Conservation (phyloP, 192 early-diverging fungal species). For the Entomortierella lignicola region DNA sequence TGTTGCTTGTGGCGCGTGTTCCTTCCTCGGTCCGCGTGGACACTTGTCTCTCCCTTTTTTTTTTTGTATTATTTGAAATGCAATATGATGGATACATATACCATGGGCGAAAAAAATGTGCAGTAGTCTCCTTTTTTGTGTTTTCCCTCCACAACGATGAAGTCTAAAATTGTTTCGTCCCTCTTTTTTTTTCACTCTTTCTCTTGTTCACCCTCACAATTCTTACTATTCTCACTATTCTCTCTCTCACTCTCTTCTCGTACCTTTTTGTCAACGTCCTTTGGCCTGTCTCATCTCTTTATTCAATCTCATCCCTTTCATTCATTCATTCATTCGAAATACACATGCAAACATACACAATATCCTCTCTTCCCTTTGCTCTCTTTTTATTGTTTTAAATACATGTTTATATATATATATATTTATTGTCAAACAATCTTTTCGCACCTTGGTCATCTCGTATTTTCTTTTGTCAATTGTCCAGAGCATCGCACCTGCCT, state of each 20-base stretch:
- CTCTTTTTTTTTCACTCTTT: background rate
- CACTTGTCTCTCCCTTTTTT: background rate
- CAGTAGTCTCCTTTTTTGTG: background rate
- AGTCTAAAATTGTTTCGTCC: background rate
- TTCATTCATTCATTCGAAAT: background rate
- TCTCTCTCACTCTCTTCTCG: constrained; percentile 14
- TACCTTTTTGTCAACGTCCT: background rate
- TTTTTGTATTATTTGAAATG: no score
- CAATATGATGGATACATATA: no score
- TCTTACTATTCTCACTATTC: background rate
- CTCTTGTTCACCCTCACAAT: background rate
- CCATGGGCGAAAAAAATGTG: no score
- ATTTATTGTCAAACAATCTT: background rate
- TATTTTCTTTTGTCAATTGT: constrained; percentile 1
- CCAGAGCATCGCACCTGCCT: background rate
- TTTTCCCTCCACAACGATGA: background rate
- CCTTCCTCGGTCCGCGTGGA: background rate
- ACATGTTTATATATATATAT: background rate
- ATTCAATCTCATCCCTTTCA: background rate
- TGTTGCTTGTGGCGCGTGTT: background rate
- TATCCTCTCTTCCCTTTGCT: no score
- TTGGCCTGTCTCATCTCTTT: background rate
- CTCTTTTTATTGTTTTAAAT: background rate
- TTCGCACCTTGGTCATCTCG: background rate
- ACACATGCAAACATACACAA: no score